Conservation (phyloP, 176 grass and related monocot genomes). For the Secale cereale region DNA sequence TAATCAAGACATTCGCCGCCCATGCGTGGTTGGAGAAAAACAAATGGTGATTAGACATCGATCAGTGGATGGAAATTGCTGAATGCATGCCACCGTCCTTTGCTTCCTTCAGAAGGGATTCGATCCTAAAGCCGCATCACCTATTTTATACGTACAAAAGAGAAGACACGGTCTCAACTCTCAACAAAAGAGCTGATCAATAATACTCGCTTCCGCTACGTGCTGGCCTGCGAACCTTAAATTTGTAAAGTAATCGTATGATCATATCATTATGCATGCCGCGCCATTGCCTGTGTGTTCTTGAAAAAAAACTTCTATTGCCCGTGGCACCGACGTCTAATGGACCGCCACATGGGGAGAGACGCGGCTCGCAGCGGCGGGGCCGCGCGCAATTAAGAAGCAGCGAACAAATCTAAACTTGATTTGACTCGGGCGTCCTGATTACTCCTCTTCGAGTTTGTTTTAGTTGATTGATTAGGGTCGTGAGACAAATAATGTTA, state of each 20-base stretch:
- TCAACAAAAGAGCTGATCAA: not conserved
- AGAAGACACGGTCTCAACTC: not conserved
- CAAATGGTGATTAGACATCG: not conserved
- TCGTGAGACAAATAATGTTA: not conserved
- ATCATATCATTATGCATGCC: not conserved
- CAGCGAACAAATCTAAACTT: not conserved
- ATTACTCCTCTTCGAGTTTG: not conserved
- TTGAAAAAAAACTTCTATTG: no score
- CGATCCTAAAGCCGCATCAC: not conserved
- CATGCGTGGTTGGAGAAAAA: not conserved
- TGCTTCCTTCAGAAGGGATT: not conserved
- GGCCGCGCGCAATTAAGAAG: not conserved
- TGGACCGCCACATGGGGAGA: no score
- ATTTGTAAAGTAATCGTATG: not conserved
- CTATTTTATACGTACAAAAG: not conserved
- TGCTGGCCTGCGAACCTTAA: not conserved
- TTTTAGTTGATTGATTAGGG: not conserved
- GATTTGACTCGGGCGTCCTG: not conserved
- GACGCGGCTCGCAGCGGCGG: not conserved
- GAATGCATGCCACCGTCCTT: not conserved
- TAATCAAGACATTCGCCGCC: no score
- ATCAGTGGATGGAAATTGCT: not conserved
- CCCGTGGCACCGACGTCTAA: no score
- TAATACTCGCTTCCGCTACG: not conserved
- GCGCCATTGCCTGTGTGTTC: no score